Evolutionary conservation across 2,329 filamentous ascomycete species (phyloP), one percentile per base, ranked within the genome.

Genomic region (Hortaea werneckii): DNA sequence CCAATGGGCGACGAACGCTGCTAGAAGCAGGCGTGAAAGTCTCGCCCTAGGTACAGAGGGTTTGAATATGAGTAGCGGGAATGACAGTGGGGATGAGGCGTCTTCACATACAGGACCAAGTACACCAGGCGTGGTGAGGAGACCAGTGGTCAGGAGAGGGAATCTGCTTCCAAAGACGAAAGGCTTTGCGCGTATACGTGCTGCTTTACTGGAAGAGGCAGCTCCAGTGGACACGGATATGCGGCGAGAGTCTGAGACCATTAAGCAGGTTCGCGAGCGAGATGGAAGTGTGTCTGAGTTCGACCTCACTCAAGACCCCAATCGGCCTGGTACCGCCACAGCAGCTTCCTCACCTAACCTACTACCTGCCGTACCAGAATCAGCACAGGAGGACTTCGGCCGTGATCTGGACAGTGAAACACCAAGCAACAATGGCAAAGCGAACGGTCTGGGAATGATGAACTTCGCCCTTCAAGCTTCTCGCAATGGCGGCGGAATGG

Each of bases 151-250:
- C 5, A 77, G 92, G 43, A 78, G 90, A 48, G 87, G 89, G 6
- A 98, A 94, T 65, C 74, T 98, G 50, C 67, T 98, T 61, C 92
- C 94, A 9, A 98, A 96, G 72, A 92, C 90, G 0, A 94, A 95
- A 68, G 88, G 84, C 0, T 98, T 98, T 65, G 88, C 89, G 5
- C 83, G 92, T 8, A 95, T 98, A 54, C 81, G 86, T 50, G 92
- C 90, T 6, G 88, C 88, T 3, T 75, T 98, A 0, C 75, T 86
- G 47, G 92, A 98, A 67, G 92, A 98, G 68, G 78, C 79, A 11
- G 80, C 88, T 0, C 92, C 92, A 0, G 74, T 94, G 7, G 92
- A 98, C 57, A 83, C 84, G 37, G 92, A 98, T 65, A 81, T 87
- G 47, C 82, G 85, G 43, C 83, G 88, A 35, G 92, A 98, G 70